Evolutionary conservation across 345 rosid species (phyloP), one percentile per base, ranked within the genome.

Genomic region (Gossypium arboreum): DNA sequence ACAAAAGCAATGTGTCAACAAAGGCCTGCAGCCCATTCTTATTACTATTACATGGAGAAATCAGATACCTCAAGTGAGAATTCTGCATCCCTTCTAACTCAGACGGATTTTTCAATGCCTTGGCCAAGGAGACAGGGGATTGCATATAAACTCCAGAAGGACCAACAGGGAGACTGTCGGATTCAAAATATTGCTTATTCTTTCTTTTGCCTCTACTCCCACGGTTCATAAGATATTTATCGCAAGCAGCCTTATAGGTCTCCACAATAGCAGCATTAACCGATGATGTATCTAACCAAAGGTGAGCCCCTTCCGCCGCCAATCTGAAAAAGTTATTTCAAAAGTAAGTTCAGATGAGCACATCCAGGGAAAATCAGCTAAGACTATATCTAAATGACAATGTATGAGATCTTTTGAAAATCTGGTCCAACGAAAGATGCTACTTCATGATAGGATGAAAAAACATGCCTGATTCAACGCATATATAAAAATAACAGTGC

Each of bases 71-170:
- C 75, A 92, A 86, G 81, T 94, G 98, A 82, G 89, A 86, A 75
- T 88, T 88, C 73, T 73, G 84, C 98, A 92, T 92, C 77, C 98
- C 98, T 80, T 88, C 90, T 79, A 94, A 79, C 79, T 94, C 98
- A 0, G 91, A 85, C 20, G 86, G 79, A 68, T 94, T 92, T 81
- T 94, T 94, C 78, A 94, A 76, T 63, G 98, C 97, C 88, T 94
- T 94, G 29, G 89, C 85, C 71, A 89, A 74, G 56, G 97, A 88
- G 73, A 94, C 80, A n/a, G 98, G 98, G 56, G 98, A 94, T 52
- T 80, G 76, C 89, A 75, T 88, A 68, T 82, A 90, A 75, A 92
- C 80, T 63, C 95, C 94, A 77, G 79, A 75, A 60, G 92, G 85
- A 76, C 84, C 88, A 29, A 70, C 72, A 75, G 87, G 66, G 57